Conservation (phyloP, 106 monocot species). For the Gastrodia elata region DNA sequence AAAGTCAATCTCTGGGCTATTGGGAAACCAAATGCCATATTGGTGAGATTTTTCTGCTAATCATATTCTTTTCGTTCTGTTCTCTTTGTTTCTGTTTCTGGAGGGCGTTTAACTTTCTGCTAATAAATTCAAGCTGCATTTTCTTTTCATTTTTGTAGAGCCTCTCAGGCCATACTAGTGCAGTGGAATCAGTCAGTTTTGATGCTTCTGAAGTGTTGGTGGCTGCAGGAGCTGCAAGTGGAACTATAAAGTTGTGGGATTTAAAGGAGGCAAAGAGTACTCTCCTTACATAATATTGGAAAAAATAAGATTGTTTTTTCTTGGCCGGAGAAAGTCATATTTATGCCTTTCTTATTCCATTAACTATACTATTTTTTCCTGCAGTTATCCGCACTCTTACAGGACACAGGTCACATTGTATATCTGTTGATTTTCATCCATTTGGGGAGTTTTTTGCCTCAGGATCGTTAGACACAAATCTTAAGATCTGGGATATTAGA, state of each 20-base stretch:
- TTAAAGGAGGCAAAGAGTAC: conserved; percentile 94
- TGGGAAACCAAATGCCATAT: conserved; percentile 89
- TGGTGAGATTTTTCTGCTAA: conserved; percentile 35
- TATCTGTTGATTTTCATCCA: conserved; percentile 91
- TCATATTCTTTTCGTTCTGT: conserved; percentile 1
- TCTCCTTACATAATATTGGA: conserved; percentile 3
- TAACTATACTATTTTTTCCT: conserved; percentile 12
- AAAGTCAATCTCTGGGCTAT: conserved; percentile 98
- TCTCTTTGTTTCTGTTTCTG: background rate
- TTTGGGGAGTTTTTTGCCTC: conserved; percentile 98
- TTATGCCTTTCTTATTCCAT: background rate
- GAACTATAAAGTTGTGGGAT: conserved; percentile 93
- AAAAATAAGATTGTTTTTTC: background rate
- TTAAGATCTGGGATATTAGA: conserved; percentile 96
- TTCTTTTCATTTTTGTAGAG: conserved; percentile 35
- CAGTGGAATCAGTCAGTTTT: conserved; percentile 89
- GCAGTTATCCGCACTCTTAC: conserved; percentile 88
- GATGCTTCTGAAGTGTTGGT: conserved; percentile 86
- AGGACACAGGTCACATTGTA: conserved; percentile 93
- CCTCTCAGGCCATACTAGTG: conserved; percentile 83
- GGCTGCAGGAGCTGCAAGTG: conserved; percentile 92
- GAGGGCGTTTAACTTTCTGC: background rate
- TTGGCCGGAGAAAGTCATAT: background rate
- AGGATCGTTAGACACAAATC: conserved; percentile 86
- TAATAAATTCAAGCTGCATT: conserved; percentile 5